Conservation (phyloP, 768 basidiomycete genomes). For the Epithele typhae region DNA sequence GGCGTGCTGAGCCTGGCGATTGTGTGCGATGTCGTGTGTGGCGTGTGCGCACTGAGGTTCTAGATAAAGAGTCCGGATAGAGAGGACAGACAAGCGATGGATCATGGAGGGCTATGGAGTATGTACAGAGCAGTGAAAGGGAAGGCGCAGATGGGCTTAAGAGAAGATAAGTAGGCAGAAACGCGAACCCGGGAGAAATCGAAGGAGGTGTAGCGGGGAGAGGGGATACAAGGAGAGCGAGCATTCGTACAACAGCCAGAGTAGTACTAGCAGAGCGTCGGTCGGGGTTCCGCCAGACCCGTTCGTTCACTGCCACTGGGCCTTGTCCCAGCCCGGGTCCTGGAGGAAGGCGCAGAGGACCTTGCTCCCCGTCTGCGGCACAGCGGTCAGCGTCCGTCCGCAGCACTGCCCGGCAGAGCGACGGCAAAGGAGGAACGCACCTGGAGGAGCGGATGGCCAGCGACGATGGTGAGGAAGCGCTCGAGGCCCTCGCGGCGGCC, state of each 20-base stretch:
- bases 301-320: slow-evolving; percentile 65
- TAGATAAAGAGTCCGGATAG: too few relatives aligned
- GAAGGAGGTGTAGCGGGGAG: background rate
- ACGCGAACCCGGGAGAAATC: background rate
- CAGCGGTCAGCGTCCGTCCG: too few relatives aligned
- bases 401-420: background rate
- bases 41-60: too few relatives aligned
- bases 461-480: slow-evolving; percentile 92
- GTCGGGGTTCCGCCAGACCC: too few relatives aligned
- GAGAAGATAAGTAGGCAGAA: background rate
- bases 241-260: background rate
- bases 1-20: too few relatives aligned
- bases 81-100: too few relatives aligned
- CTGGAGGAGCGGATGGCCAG: slow-evolving; percentile 95
- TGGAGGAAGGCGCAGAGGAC: slow-evolving; percentile 95
- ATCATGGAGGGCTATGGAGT: too few relatives aligned
- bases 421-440: slow-evolving; percentile 44
- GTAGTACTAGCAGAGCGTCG: too few relatives aligned
- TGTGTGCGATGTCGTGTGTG: too few relatives aligned
- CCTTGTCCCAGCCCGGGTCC: slow-evolving; percentile 88
- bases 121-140: background rate
- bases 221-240: too few relatives aligned
- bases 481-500: slow-evolving; percentile 87
- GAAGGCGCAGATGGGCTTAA: background rate
- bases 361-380: slow-evolving; percentile 82